Conservation (phyloP, 2,329 filamentous ascomycete species). For the Fusarium sp. region DNA sequence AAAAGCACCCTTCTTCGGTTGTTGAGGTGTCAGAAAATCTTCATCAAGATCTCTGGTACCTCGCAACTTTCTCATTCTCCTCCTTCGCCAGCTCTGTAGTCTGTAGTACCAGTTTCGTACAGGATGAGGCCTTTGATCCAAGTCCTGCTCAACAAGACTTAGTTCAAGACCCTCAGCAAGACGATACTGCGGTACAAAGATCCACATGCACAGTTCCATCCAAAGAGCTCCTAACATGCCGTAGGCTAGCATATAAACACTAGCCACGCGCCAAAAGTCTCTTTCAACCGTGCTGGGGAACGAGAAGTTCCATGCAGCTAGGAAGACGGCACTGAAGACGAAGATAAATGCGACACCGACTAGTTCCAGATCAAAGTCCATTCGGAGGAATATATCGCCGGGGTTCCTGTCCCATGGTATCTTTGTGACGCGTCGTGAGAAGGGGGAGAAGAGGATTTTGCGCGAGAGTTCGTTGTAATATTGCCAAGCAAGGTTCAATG, state of each 20-base stretch:
- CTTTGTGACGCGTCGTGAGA: slow-evolving; percentile 6
- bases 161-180: background rate
- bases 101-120: background rate
- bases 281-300: background rate
- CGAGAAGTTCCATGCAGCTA: slow-evolving; percentile 9
- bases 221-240: slow-evolving; percentile 1
- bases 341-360: slow-evolving; percentile 25
- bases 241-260: slow-evolving; percentile 21
- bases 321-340: slow-evolving; percentile 13
- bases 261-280: slow-evolving; percentile 15
- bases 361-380: slow-evolving; percentile 22
- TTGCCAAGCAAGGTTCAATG: slow-evolving; percentile 20
- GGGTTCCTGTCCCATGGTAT: slow-evolving; percentile 17
- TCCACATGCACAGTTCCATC: slow-evolving; percentile 27
- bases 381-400: slow-evolving; percentile 15
- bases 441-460: slow-evolving; percentile 7
- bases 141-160: background rate
- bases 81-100: background rate
- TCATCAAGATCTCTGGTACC: background rate
- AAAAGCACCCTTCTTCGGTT: background rate
- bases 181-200: slow-evolving; percentile 9
- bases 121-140: background rate
- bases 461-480: slow-evolving; percentile 23
- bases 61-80: background rate
- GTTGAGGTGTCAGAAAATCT: background rate